Evolutionary conservation across 257 asterid genomes (phyloP), one percentile per base, ranked within the genome.

Genomic region (Ligustrum vulgare): DNA sequence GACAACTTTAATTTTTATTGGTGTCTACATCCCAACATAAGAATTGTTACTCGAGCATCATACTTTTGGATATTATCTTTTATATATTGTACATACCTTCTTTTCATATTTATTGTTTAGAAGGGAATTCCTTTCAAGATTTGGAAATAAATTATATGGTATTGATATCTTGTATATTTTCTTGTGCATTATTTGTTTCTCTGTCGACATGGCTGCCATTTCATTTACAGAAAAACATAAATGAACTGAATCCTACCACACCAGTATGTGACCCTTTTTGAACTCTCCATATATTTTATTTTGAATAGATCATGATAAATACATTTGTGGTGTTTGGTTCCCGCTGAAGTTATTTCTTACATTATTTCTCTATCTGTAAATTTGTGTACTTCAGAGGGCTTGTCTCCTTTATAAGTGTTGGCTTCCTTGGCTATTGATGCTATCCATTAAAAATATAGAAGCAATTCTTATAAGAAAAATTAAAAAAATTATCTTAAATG

Each of bases 1-100:
- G 60, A 81, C 58, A 25, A 79, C 84, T 82, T 25, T 8, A 60
- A 11, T 60, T 3, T 31, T 56, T 1, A 11, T 32, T 23, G 35
- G 35, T 60, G 67, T 8, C 67, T 60, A 35, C 7, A 11, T 11
- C 67, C 33, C 67, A 9, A 22, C 8, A 5, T 18, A 54, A 54
- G 23, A 5, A 5, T 54, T 54, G 25, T 18, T 54, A 54, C 25
- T 54, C 63, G 7, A 54, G 28, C 63, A 54, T n/a, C 28, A n/a
- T 54, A 4, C 1, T 18, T 18, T n/a, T 18, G 11, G 10, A 18
- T n/a, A 25, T 54, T 54, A 16, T n/a, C n/a, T n/a, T n/a, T 54
- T 16, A 54, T 54, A 18, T 54, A 54, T 3, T 15, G 25, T n/a
- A n/a, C 28, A 18, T 16, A n/a, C 28, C 63, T 54, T 54, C 23